Conservation (phyloP, 192 early-diverging fungal species). For the Physocladia obscura region DNA sequence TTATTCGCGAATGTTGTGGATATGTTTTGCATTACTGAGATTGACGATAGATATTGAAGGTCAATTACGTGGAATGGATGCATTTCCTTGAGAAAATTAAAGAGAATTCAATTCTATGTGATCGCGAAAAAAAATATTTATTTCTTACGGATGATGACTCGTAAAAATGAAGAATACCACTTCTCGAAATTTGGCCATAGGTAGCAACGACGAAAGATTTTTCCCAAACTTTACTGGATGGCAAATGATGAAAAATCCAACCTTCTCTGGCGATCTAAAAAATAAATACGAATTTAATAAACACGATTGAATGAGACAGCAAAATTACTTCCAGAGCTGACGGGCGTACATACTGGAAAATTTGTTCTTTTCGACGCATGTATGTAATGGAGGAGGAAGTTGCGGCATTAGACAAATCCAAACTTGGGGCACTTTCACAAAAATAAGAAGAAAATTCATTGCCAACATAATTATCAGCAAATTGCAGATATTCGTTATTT, state of each 20-base stretch:
- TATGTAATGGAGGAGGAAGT: not conserved
- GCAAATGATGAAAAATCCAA: conserved; percentile 24
- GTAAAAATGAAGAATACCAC: conserved; percentile 25
- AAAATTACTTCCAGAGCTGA: conserved; percentile 25
- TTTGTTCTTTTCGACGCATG: not conserved
- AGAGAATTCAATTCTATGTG: not conserved
- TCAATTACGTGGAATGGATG: conserved; percentile 28
- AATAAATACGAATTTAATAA: not conserved
- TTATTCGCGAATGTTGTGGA: not conserved
- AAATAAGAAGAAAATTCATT: not conserved
- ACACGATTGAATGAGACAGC: not conserved
- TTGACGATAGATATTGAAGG: not conserved
- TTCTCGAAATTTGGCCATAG: not conserved
- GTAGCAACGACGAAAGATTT: conserved; percentile 25
- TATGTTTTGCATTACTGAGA: not conserved
- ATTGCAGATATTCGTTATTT: no score
- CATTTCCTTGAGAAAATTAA: no score
- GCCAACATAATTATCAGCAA: not conserved
- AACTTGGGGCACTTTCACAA: not conserved
- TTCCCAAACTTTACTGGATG: not conserved
- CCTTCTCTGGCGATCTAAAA: conserved; percentile 26
- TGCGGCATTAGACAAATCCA: not conserved
- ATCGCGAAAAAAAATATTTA: not conserved
- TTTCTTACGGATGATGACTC: conserved; percentile 6
- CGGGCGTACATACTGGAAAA: conserved; percentile 19